A percentile compares a stretch with the other conserved stretches of the same genome.
These are phyloP conservation scores for Boletus insuetus DNA, from an alignment of 768 basidiomycete genomes.

Conservation along the genomic window DNA sequence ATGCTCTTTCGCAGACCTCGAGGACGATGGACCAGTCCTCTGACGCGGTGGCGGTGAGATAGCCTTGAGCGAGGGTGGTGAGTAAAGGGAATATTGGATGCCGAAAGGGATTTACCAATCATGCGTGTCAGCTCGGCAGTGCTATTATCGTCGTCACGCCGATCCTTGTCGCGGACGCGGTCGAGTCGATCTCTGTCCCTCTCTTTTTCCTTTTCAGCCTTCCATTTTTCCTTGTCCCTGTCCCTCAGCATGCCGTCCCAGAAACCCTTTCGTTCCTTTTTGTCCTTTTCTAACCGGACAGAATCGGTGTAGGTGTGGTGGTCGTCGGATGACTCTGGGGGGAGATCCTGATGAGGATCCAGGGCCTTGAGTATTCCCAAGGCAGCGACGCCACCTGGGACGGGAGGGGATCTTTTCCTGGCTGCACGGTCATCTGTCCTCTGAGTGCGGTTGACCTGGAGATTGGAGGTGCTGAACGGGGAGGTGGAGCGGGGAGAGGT, in stretches of 20 bases:
- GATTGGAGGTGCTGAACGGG: slow-evolving; percentile 39
- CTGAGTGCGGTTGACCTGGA: slow-evolving; percentile 16
- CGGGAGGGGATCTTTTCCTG: slow-evolving; percentile 31
- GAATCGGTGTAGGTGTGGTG: slow-evolving; percentile 22
- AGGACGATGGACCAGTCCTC: slow-evolving; percentile 82
- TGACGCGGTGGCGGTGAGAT: slow-evolving; percentile 71
- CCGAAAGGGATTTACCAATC: slow-evolving; percentile 51
- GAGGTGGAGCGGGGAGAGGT: slow-evolving; percentile 41
- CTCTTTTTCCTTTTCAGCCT: slow-evolving; percentile 33
- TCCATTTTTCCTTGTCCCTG: slow-evolving; percentile 34
- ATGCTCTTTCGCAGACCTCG: slow-evolving; percentile 84
- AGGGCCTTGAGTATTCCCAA: slow-evolving; percentile 41
- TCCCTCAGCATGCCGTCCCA: slow-evolving; percentile 45
- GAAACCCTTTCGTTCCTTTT: slow-evolving; percentile 54
- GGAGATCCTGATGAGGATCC: slow-evolving; percentile 46
- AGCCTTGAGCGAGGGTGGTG: slow-evolving; percentile 43
- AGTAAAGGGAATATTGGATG: neutral
- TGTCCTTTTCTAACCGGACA: slow-evolving; percentile 38
- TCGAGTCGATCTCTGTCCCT: slow-evolving; percentile 34
- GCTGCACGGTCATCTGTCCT: slow-evolving; percentile 18
- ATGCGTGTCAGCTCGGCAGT: slow-evolving; percentile 61
- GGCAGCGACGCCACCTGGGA: slow-evolving; percentile 25
- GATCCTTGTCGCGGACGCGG: slow-evolving; percentile 28
- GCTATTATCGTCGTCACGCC: slow-evolving; percentile 43
- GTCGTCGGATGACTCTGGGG: slow-evolving; percentile 32